Evolutionary conservation across 1,139 yeast genomes (phyloP), one percentile per base, ranked within the genome.

Genomic region (Candida sp.): DNA sequence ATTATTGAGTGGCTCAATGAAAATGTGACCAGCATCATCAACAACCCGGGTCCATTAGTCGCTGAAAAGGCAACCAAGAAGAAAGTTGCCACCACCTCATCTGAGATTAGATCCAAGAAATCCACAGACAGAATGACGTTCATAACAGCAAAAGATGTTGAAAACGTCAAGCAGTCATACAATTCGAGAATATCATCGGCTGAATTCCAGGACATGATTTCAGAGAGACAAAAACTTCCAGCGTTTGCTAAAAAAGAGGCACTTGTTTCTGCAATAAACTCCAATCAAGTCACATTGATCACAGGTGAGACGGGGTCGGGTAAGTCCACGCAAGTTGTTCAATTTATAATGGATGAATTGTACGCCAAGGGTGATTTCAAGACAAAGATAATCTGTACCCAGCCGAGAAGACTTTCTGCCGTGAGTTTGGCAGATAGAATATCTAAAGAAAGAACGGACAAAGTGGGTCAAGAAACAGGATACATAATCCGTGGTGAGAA

Each of bases 231-330:
- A 11, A 65, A 66, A 3, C 70, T 94, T 33, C 98, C 99, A 0
- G 98, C 98, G 0, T 93, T 97, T 96, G 66, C 73, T 9, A 88
- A 87, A 63, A 77, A 74, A 47, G 70, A 80, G 0, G 75, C 78
- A 4, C 77, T 94, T 43, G 76, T 90, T 1, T 63, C 80, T 0
- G 67, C 84, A 3, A 83, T 94, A 5, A 73, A 78, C 37, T 57
- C 73, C 0, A 82, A 88, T 60, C 84, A 83, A 56, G 88, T 91
- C 3, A 84, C 90, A 3, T 70, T 94, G 39, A 81, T 94, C 35
- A 94, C 98, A 1, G 99, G 98, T 66, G 99, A 94, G 67, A 94
- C 99, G 0, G 99, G 99, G 59, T 91, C 97, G 0, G 98, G 98
- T 58, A 92, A 92, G 63, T 90, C 97, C 0, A 92, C 98, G 0